Percentiles rank a stretch among this genome's conserved stretches.
Evolutionary conservation across 345 rosid genomes (phyloP).

Genomic region (Citrus sp.): DNA sequence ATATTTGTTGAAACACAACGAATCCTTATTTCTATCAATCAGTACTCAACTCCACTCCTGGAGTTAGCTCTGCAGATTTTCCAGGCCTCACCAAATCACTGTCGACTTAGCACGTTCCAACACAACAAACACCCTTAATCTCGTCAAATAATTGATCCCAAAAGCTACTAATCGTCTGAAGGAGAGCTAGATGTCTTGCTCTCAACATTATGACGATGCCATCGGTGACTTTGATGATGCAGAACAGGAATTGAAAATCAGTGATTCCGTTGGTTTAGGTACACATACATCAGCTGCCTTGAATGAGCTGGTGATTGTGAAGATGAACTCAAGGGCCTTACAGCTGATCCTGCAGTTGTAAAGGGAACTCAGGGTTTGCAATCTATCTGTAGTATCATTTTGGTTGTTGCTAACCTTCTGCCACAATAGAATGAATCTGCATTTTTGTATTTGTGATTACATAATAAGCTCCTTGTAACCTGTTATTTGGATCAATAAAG

Average conservation of each 20-base stretch:
- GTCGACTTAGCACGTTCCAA: not conserved
- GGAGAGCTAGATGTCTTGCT: conserved; percentile 4
- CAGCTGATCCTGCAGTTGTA: conserved; percentile 3
- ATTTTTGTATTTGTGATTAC: not conserved
- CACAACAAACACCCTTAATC: not conserved
- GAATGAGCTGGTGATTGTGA: conserved; percentile 5
- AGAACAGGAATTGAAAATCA: not conserved
- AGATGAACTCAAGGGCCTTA: not conserved
- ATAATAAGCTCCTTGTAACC: not conserved
- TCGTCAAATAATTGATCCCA: not conserved
- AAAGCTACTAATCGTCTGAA: conserved; percentile 3
- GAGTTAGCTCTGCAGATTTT: not conserved
- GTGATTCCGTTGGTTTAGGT: not conserved
- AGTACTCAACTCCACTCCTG: conserved; percentile 7
- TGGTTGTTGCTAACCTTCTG: conserved; percentile 26
- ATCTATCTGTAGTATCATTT: conserved; percentile 22
- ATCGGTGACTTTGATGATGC: not conserved
- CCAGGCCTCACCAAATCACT: conserved; percentile 1
- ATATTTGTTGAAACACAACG: not conserved
- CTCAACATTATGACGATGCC: conserved; percentile 1
- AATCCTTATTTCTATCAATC: conserved; percentile 1
- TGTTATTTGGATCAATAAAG: not conserved
- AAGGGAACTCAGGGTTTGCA: conserved; percentile 23
- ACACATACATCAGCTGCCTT: not conserved
- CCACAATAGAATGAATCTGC: not conserved